A percentile compares a stretch with the other conserved stretches of the same genome.
Evolutionary conservation across 78 protist genomes (phyloP).

Genomic region (Dictyostelium firmibasis): DNA sequence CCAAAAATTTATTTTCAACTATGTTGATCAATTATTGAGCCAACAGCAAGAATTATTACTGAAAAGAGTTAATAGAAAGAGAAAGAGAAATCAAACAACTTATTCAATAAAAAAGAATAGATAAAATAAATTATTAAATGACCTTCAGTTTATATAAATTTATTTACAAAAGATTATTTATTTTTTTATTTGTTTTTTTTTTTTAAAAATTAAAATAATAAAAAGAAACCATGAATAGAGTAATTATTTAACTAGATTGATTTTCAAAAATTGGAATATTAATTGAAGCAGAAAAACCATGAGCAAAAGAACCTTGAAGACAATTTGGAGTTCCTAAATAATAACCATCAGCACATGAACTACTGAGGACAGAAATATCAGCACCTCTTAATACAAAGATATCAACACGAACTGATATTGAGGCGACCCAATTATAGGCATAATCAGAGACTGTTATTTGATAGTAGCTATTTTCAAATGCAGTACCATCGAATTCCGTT

Average conservation of each 20-base stretch:
- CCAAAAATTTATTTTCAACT: no score
- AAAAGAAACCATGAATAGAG: no score
- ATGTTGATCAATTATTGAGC: no score
- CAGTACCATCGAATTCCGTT: neutral
- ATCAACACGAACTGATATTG: neutral
- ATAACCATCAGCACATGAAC: neutral
- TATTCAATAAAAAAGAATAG: no score
- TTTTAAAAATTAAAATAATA: no score
- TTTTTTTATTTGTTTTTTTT: neutral
- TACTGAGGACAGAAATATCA: neutral
- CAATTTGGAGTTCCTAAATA: neutral
- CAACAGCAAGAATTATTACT: no score
- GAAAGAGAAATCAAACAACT: no score
- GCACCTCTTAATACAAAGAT: neutral
- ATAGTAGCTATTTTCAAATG: neutral
- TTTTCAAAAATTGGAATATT: neutral
- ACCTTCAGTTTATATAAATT: neutral
- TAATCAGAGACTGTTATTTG: neutral
- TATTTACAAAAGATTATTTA: neutral
- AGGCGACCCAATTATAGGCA: neutral
- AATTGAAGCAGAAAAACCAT: neutral
- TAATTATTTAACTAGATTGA: neutral
- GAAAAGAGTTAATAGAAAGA: no score
- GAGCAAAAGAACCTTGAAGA: neutral
- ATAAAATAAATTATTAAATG: no score